Percentiles rank a stretch among this genome's conserved stretches.
These are phyloP conservation scores for Parietaria judaica DNA, from an alignment of 306 rosid genomes.

Conservation along the genomic window DNA sequence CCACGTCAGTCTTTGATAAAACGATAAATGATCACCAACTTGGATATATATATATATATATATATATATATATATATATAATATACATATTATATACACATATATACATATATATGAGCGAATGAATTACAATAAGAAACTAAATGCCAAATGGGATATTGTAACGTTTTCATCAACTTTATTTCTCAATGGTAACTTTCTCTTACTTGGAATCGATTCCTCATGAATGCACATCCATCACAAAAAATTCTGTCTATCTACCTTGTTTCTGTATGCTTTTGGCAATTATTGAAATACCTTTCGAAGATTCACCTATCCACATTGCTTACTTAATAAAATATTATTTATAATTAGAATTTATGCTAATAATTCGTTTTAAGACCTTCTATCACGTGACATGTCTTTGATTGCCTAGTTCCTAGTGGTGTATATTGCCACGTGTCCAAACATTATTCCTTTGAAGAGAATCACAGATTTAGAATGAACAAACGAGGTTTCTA, in stretches of 20 bases:
- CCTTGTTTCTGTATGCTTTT: slow-evolving; percentile 26
- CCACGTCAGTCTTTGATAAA: too few species aligned
- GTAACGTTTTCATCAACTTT: not conserved
- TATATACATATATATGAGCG: too few species aligned
- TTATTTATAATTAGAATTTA: not conserved
- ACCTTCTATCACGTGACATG: slow-evolving; percentile 4
- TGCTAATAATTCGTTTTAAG: too few species aligned
- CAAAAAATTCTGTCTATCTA: slow-evolving; percentile 25
- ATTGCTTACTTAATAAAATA: slow-evolving; percentile 4
- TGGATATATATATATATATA: too few species aligned
- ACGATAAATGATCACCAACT: too few species aligned
- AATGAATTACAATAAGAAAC: not conserved
- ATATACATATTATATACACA: too few species aligned
- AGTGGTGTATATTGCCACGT: slow-evolving; percentile 18
- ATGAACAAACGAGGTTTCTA: too few species aligned
- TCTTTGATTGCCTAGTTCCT: not conserved
- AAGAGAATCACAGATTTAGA: not conserved
- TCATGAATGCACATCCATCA: slow-evolving; percentile 35
- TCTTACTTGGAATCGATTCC: slow-evolving; percentile 43
- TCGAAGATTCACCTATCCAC: slow-evolving; percentile 57
- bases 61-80: too few species aligned
- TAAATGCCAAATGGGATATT: slow-evolving; percentile 3
- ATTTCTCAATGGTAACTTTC: not conserved
- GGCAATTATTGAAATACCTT: slow-evolving; percentile 81
- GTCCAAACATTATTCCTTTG: slow-evolving; percentile 9